These are phyloP conservation scores for Saraca asoca DNA, from an alignment of 331 rosid genomes.

Conservation along the genomic window DNA sequence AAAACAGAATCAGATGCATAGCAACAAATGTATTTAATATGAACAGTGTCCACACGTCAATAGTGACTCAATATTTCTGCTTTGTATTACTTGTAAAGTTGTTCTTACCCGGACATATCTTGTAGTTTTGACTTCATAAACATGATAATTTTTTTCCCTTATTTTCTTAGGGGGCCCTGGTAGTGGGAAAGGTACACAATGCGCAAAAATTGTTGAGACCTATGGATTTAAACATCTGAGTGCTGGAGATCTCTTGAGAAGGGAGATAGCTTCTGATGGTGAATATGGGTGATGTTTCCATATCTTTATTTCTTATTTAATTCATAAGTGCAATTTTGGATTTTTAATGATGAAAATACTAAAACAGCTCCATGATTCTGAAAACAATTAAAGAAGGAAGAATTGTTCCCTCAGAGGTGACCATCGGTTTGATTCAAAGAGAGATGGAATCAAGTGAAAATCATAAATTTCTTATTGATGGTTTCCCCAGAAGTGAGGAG, in stretches of 20 bases:
- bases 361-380: slow-evolving; percentile 78
- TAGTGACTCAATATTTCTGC: slow-evolving; percentile 11
- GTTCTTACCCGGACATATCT: slow-evolving; percentile 5
- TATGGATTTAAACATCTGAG: slow-evolving; percentile 88
- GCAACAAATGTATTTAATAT: neutral
- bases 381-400: slow-evolving; percentile 72
- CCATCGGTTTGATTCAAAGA: slow-evolving; percentile 70
- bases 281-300: slow-evolving; percentile 65
- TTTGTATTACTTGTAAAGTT: neutral
- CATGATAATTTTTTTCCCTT: slow-evolving; percentile 14
- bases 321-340: slow-evolving; percentile 15
- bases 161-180: slow-evolving; percentile 86
- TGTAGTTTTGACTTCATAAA: slow-evolving; percentile 17
- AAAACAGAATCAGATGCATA: neutral
- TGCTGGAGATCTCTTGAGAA: slow-evolving; percentile 93
- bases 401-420: slow-evolving; percentile 89
- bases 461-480: slow-evolving; percentile 78
- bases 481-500: slow-evolving; percentile 91
- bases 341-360: slow-evolving; percentile 32
- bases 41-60: neutral
- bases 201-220: slow-evolving; percentile 74
- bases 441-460: slow-evolving; percentile 75
- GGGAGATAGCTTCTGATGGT: slow-evolving; percentile 67
- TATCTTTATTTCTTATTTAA: slow-evolving; percentile 25
- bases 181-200: slow-evolving; percentile 95